Conservation (phyloP, 768 basidiomycete genomes). For the Phaeotremella skinneri region DNA sequence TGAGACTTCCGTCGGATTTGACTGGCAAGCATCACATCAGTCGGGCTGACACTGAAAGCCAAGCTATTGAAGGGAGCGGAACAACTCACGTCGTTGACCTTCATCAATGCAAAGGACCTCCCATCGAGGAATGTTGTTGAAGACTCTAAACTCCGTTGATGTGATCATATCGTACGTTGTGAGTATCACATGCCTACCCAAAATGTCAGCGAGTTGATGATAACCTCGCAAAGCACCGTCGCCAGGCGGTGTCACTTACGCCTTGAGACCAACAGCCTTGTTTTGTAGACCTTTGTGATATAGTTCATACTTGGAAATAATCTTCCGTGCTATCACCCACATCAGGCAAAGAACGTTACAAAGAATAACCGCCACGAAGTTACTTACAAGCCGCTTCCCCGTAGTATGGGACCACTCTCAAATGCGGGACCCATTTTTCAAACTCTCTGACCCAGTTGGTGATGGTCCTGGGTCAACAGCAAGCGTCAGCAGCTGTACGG, state of each 20-base stretch:
- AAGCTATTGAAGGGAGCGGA: background rate
- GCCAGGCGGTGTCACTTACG: slow-evolving; percentile 29
- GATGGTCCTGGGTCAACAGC: slow-evolving; percentile 59
- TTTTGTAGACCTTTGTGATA: slow-evolving; percentile 57
- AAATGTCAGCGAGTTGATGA: slow-evolving; percentile 45
- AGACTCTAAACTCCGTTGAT: slow-evolving; percentile 67
- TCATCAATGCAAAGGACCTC: slow-evolving; percentile 92
- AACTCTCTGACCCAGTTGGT: slow-evolving; percentile 93
- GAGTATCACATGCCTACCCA: slow-evolving; percentile 83
- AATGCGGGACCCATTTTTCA: slow-evolving; percentile 64
- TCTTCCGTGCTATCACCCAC: slow-evolving; percentile 59
- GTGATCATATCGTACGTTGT: slow-evolving; percentile 88
- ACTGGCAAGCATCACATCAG: slow-evolving; percentile 56
- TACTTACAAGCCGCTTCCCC: slow-evolving; percentile 69
- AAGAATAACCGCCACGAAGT: slow-evolving; percentile 65
- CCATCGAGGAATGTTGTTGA: slow-evolving; percentile 83
- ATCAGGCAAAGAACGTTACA: slow-evolving; percentile 45
- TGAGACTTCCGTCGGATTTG: slow-evolving; percentile 73
- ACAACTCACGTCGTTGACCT: slow-evolving; percentile 74
- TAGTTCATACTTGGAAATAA: slow-evolving; percentile 79
- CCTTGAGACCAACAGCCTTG: slow-evolving; percentile 50
- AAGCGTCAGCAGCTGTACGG: background rate
- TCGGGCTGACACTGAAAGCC: background rate
- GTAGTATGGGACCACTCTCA: slow-evolving; percentile 64
- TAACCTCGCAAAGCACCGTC: background rate